These are phyloP conservation scores for Quercus parvula DNA, from an alignment of 306 rosid genomes.

Conservation along the genomic window DNA sequence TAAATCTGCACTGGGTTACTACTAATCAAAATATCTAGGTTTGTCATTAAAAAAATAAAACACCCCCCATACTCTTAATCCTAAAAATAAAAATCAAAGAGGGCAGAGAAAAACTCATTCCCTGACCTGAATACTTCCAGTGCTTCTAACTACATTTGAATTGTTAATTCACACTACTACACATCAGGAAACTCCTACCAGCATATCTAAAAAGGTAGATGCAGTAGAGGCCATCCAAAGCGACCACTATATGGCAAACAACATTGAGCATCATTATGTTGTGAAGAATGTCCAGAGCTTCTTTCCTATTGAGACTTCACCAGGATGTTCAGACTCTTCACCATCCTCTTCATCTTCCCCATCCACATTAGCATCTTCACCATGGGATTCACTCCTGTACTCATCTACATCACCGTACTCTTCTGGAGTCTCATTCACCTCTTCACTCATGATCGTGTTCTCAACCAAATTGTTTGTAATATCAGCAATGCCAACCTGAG, in stretches of 20 bases:
- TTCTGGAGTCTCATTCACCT: slow-evolving; percentile 75
- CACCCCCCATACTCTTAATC: slow-evolving; percentile 29
- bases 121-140: slow-evolving; percentile 37
- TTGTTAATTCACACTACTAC: slow-evolving; percentile 50
- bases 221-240: slow-evolving; percentile 32
- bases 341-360: slow-evolving; percentile 44
- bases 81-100: slow-evolving; percentile 23
- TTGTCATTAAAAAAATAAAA: slow-evolving; percentile 28
- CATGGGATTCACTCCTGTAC: slow-evolving; percentile 54
- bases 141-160: slow-evolving; percentile 47
- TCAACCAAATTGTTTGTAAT: slow-evolving; percentile 22
- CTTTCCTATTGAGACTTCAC: slow-evolving; percentile 82
- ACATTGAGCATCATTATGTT: slow-evolving; percentile 39
- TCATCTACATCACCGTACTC: slow-evolving; percentile 34
- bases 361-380: slow-evolving; percentile 32
- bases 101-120: slow-evolving; percentile 47
- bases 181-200: slow-evolving; percentile 39
- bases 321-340: slow-evolving; percentile 58
- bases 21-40: slow-evolving; percentile 52
- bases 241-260: slow-evolving; percentile 19
- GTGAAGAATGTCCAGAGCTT: slow-evolving; percentile 86
- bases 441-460: slow-evolving; percentile 62
- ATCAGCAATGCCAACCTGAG: slow-evolving; percentile 42
- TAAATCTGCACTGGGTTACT: slow-evolving; percentile 48
- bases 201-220: slow-evolving; percentile 45